These are phyloP conservation scores for Choricystis sp. DNA, from an alignment of 139 green algal genomes.

Conservation along the genomic window DNA sequence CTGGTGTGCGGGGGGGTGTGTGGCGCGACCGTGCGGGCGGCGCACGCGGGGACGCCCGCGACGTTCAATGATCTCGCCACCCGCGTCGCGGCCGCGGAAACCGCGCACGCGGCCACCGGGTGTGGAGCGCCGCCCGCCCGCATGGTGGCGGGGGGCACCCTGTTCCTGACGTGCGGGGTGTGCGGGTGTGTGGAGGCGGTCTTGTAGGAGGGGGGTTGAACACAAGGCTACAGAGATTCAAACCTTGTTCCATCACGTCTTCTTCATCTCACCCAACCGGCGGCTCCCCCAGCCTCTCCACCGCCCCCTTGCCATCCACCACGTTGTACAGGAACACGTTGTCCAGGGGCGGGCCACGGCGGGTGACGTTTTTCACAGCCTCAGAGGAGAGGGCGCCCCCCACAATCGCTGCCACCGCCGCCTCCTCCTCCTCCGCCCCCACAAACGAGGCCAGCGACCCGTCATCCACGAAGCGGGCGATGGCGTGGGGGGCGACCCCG, in stretches of 20 bases:
- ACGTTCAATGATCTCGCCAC: neutral
- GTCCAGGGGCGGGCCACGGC: slow-evolving; percentile 47
- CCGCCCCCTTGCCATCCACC: slow-evolving; percentile 27
- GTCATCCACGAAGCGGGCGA: neutral
- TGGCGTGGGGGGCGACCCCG: neutral
- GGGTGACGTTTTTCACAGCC: slow-evolving; percentile 59
- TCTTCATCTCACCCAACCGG: neutral
- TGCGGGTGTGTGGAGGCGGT: neutral
- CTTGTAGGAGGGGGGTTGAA: neutral
- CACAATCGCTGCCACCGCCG: slow-evolving; percentile 54
- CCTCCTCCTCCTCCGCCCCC: slow-evolving; percentile 18
- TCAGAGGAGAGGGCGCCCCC: slow-evolving; percentile 75
- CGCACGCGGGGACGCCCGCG: neutral
- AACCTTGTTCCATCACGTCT: slow-evolving; percentile 1
- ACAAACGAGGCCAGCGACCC: slow-evolving; percentile 10
- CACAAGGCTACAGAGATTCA: neutral
- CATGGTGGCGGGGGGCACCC: neutral
- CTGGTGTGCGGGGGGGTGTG: neutral
- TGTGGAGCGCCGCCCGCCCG: neutral
- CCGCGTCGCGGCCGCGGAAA: neutral
- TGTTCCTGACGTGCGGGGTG: neutral
- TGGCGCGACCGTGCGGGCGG: neutral
- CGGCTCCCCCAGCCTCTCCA: slow-evolving; percentile 18
- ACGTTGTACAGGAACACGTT: slow-evolving; percentile 73
- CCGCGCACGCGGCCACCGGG: neutral